Base-by-base conservation (phyloP, 2,329 filamentous ascomycete species). In the Pseudogymnoascus sp. region DNA sequence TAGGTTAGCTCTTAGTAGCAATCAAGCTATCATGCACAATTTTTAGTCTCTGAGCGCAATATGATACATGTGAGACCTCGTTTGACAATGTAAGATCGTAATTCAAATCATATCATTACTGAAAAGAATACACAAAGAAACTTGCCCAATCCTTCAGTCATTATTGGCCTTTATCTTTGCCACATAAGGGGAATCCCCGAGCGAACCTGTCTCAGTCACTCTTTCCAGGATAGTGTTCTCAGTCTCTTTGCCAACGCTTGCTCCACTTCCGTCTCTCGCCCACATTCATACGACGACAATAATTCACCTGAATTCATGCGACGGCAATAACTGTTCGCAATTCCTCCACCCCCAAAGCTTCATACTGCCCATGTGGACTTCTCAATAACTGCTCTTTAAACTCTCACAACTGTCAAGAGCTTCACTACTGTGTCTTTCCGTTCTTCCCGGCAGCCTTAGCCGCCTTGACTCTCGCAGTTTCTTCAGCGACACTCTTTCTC, bases 401-500 rank as follows among this genome's bases (percentile, higher is more conserved):
- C 12, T 19, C 26, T 12, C 15, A 26, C 26, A 19, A n/a, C 45
- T 3, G 15, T 30, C 21, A 5, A 3, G 21, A 12, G 26, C 9
- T n/a, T 39, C 12, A 60, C 64, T 65, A 70, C 21, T 82, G 74
- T 35, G 77, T 74, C 71, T 84, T 84, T 64, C 74, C 78, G 57
- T 76, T 76, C 58, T 38, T 61, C 28, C 67, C 66, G 15, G 61
- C 58, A 26, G 56, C 62, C 21, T 64, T 73, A 65, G 76, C 76
- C 58, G 76, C 75, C 68, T 85, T 84, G 62, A 77, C 75, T 34
- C 79, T 76, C 67, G 82, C 79, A 65, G 96, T 80, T 71, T 96
- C 90, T 66, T 82, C 77, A 70, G 85, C 75, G 3, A 96, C 89
- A 35, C 82, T 84, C 71, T 85, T 84, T 63, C 92, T 84, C 45